A percentile compares a stretch with the other conserved stretches of the same genome.
Conservation (phyloP, 306 rosid species). For the Sesbania bispinosa region DNA sequence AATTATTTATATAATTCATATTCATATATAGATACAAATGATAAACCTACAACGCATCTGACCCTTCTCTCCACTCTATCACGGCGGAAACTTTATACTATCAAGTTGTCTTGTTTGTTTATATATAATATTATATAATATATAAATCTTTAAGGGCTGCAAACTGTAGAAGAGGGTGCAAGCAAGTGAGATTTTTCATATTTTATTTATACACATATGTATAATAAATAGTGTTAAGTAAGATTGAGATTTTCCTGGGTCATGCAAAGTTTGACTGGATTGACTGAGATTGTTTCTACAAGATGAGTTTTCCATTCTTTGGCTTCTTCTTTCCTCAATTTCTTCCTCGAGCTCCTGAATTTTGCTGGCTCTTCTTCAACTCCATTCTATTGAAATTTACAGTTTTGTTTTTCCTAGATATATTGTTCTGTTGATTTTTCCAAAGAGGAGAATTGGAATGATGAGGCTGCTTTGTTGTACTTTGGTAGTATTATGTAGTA, state of each 20-base stretch:
- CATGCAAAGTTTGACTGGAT: constrained; percentile 54
- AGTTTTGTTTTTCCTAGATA: constrained; percentile 63
- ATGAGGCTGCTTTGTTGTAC: constrained; percentile 79
- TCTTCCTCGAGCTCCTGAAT: constrained; percentile 95
- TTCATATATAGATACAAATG: too few species aligned
- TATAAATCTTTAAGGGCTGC: constrained; percentile 15
- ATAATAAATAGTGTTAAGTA: neutral
- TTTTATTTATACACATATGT: neutral
- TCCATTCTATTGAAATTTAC: constrained; percentile 65
- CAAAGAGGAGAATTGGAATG: constrained; percentile 56
- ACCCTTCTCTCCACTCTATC: too few species aligned
- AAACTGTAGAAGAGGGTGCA: constrained; percentile 22
- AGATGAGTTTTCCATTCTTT: constrained; percentile 30
- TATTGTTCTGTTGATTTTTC: constrained; percentile 42
- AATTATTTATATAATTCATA: neutral
- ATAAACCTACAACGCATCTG: too few species aligned
- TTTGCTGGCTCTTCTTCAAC: constrained; percentile 52
- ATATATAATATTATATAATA: too few species aligned
- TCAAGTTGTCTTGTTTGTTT: too few species aligned
- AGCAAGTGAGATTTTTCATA: constrained; percentile 33
- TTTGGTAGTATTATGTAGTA: too few species aligned
- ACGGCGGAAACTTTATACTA: too few species aligned
- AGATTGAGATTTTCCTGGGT: constrained; percentile 39
- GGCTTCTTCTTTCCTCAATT: constrained; percentile 64
- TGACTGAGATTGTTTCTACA: constrained; percentile 29